Evolutionary conservation across 768 basidiomycete species (phyloP).

Genomic region (Daedaleopsis sinensis): DNA sequence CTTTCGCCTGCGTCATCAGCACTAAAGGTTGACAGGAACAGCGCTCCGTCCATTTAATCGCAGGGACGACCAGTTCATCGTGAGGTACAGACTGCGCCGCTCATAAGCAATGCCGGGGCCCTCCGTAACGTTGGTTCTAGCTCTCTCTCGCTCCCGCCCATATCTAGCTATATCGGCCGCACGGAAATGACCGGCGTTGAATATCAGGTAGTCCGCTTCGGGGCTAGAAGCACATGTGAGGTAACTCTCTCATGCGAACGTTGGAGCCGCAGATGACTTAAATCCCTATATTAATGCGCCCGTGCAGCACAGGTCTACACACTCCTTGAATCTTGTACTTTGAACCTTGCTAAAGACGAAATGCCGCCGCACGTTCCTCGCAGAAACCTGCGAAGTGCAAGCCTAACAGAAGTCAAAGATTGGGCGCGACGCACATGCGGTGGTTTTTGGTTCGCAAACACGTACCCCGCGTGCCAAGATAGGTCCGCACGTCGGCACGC

Average conservation of each 20-base stretch:
- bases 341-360: neutral
- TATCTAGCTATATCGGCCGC: neutral
- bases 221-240: neutral
- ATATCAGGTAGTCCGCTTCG: neutral
- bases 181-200: neutral
- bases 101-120: neutral
- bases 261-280: neutral
- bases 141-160: neutral
- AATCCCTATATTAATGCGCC: neutral
- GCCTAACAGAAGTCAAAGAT: neutral
- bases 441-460: neutral
- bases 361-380: neutral
- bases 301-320: too few species aligned
- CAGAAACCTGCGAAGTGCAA: conserved; percentile 1
- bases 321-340: neutral
- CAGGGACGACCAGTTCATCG: too few species aligned
- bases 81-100: too few species aligned
- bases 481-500: conserved; percentile 3
- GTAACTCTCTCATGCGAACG: neutral
- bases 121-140: neutral
- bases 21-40: too few species aligned
- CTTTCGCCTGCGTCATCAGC: too few species aligned
- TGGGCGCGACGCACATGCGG: neutral
- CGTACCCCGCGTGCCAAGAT: neutral
- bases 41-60: too few species aligned